Evolutionary conservation across 306 rosid species (phyloP).

Genomic region (Vigna unguiculata): DNA sequence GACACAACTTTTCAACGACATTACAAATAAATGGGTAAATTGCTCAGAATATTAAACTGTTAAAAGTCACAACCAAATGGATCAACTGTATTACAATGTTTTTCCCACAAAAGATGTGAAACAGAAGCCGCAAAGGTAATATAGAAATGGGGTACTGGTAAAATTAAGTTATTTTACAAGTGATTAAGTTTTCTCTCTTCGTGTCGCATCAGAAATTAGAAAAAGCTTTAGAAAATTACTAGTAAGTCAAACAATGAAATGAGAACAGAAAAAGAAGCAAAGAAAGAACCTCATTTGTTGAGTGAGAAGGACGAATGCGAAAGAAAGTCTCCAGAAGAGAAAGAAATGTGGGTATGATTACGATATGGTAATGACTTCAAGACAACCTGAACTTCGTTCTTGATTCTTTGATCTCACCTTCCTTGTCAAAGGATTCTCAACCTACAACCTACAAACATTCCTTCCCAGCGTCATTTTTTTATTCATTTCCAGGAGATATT

Average conservation of each 20-base stretch:
- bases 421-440: not conserved
- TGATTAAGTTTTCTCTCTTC: not conserved
- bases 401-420: not conserved
- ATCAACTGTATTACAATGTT: not conserved
- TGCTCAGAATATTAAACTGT: slow-evolving; percentile 17
- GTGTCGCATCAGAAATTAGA: not conserved
- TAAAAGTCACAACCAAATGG: slow-evolving; percentile 19
- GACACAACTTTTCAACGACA: not conserved
- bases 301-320: not conserved
- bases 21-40: slow-evolving; percentile 8
- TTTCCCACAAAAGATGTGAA: slow-evolving; percentile 23
- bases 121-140: slow-evolving; percentile 8
- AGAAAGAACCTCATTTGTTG: slow-evolving; percentile 23
- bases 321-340: not conserved
- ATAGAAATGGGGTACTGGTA: slow-evolving; percentile 20
- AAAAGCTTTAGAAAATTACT: not conserved
- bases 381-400: not conserved
- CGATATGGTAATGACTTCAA: not conserved
- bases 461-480: not conserved
- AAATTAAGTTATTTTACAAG: slow-evolving; percentile 4
- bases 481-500: not conserved
- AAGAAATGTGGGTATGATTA: not conserved
- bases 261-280: not conserved
- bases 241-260: not conserved
- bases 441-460: not conserved